These are phyloP conservation scores for Coniochaeta sp. DNA, from an alignment of 2,329 filamentous ascomycete species.

Conservation along the genomic window DNA sequence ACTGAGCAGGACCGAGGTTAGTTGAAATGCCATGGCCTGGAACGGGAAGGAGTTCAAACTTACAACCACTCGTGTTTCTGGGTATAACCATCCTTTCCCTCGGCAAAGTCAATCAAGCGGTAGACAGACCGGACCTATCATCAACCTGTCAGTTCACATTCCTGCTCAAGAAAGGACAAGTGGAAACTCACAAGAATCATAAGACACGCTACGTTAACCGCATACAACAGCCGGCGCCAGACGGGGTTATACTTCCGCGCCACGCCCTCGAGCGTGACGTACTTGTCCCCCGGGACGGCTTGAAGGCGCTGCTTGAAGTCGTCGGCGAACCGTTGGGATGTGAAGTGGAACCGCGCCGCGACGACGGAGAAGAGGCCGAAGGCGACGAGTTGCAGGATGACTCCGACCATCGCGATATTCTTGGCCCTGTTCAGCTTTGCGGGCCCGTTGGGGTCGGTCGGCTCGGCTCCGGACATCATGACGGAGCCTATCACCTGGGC, in stretches of 20 bases:
- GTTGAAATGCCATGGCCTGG: not conserved
- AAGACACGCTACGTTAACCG: conserved; percentile 20
- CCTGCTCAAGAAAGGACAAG: not conserved
- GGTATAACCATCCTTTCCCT: conserved; percentile 16
- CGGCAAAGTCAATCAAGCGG: conserved; percentile 21
- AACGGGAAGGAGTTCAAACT: conserved; percentile 7
- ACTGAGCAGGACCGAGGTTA: conserved; percentile 5
- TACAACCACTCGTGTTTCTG: conserved; percentile 22
- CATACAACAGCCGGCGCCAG: conserved; percentile 29
- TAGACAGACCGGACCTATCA: conserved; percentile 21
- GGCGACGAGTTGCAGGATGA: conserved; percentile 33
- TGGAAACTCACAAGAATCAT: conserved; percentile 21
- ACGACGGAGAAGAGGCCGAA: conserved; percentile 39
- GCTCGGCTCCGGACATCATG: conserved; percentile 28
- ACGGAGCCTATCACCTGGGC: conserved; percentile 31
- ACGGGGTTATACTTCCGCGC: conserved; percentile 16
- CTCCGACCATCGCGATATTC: conserved; percentile 29
- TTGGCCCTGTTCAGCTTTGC: conserved; percentile 27
- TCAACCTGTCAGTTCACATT: not conserved
- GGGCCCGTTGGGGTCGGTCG: conserved; percentile 20
- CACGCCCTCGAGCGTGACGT: conserved; percentile 14
- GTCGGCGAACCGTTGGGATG: conserved; percentile 27
- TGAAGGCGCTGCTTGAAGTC: conserved; percentile 20
- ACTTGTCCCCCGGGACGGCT: conserved; percentile 24
- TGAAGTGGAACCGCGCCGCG: conserved; percentile 38